phyloP scores from a whole-genome alignment of 2,329 filamentous ascomycete genomes.

The Curvularia eragrostidis region DNA sequence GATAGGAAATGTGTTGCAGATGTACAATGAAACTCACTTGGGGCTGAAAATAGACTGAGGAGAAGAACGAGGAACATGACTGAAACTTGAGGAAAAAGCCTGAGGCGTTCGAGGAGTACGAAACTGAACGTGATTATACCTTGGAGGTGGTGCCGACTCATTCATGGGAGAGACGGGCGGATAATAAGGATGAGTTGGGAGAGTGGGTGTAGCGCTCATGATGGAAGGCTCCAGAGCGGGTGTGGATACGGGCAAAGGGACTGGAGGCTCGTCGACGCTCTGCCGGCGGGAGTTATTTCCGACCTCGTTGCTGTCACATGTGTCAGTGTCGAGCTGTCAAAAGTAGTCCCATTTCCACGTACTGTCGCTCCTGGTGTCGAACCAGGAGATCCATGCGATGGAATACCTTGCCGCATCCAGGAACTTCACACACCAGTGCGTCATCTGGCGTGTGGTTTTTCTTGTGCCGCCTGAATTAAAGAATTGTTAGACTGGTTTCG shows the following conservation, averaged over 20 bases:
- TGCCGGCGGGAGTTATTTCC: slow-evolving; percentile 33
- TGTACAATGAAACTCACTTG: slow-evolving; percentile 48
- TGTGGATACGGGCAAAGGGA: slow-evolving; percentile 21
- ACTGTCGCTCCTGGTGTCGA: slow-evolving; percentile 56
- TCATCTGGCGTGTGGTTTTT: slow-evolving; percentile 55
- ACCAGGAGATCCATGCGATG: slow-evolving; percentile 54
- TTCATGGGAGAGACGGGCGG: slow-evolving; percentile 33
- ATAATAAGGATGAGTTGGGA: slow-evolving; percentile 27
- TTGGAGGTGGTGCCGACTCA: slow-evolving; percentile 39
- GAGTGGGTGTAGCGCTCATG: slow-evolving; percentile 23
- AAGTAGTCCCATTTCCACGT: slow-evolving; percentile 26
- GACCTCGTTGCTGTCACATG: slow-evolving; percentile 34
- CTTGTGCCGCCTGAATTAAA: slow-evolving; percentile 51
- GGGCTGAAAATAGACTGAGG: slow-evolving; percentile 32
- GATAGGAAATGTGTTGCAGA: slow-evolving; percentile 17
- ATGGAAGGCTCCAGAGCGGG: slow-evolving; percentile 24
- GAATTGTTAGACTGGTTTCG: slow-evolving; percentile 12
- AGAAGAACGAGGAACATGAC: slow-evolving; percentile 42
- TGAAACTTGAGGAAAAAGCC: slow-evolving; percentile 36
- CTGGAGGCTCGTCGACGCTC: slow-evolving; percentile 36
- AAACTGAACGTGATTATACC: slow-evolving; percentile 48
- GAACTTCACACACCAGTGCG: slow-evolving; percentile 50
- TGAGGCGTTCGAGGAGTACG: slow-evolving; percentile 49
- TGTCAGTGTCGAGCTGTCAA: slow-evolving; percentile 22
- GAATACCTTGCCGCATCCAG: slow-evolving; percentile 54